Conservation (phyloP, 768 basidiomycete genomes). For the Tubosaeta brunneosetosa region DNA sequence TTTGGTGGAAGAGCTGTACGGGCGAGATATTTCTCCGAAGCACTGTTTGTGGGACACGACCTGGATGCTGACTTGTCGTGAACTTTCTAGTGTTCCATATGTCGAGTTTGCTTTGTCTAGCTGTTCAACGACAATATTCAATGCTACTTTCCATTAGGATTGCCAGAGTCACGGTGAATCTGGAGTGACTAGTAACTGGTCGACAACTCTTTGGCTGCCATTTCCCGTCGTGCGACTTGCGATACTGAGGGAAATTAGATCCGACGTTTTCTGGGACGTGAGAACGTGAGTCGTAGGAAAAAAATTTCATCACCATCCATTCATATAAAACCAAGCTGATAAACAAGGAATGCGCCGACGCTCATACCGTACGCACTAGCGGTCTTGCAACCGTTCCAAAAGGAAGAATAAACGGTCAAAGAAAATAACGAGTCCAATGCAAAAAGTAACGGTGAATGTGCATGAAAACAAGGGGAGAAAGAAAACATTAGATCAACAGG, state of each 20-base stretch:
- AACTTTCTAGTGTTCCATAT: background rate
- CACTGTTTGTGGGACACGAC: conserved; percentile 43
- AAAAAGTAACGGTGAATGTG: conserved; percentile 4
- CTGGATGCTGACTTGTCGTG: conserved; percentile 40
- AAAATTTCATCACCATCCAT: conserved; percentile 8
- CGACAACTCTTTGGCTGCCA: too few species aligned
- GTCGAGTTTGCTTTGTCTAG: background rate
- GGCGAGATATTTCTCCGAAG: conserved; percentile 77
- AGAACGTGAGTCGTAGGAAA: background rate
- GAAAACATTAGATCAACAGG: background rate
- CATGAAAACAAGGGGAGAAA: background rate
- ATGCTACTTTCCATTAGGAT: background rate
- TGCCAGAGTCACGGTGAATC: too few species aligned
- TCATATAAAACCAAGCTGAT: conserved; percentile 12
- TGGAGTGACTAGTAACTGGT: too few species aligned
- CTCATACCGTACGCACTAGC: conserved; percentile 20
- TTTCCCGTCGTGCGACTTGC: too few species aligned
- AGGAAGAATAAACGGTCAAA: conserved; percentile 2
- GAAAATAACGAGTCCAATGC: conserved; percentile 18
- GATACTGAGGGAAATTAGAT: too few species aligned
- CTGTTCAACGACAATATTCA: background rate
- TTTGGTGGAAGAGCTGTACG: conserved; percentile 84
- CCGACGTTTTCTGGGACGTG: too few species aligned
- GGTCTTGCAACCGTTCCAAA: conserved; percentile 18
- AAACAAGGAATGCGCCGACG: conserved; percentile 19